Conservation (phyloP, 2,329 filamentous ascomycete genomes). For the Epichloe typhina region DNA sequence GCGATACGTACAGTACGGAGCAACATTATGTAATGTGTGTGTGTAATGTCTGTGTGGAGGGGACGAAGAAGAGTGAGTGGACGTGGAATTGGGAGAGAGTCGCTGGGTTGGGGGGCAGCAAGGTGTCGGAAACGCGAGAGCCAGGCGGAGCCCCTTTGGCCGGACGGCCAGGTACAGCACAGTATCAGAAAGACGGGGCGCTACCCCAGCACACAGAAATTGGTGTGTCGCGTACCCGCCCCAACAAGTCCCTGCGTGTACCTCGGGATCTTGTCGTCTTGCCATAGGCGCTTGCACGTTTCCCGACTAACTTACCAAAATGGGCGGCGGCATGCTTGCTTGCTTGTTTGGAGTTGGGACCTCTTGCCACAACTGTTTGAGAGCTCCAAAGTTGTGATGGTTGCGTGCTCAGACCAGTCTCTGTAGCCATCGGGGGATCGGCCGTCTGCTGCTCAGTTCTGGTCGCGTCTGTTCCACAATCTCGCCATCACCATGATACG, state of each 20-base stretch:
- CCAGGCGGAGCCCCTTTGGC: background rate
- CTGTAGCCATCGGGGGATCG: background rate
- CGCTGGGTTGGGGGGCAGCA: constrained; percentile 16
- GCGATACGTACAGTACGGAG: background rate
- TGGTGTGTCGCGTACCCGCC: constrained; percentile 25
- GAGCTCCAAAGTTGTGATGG: background rate
- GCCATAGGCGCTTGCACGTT: background rate
- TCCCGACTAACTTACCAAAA: no score
- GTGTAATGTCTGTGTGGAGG: background rate
- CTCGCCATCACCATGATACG: background rate
- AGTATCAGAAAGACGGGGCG: constrained; percentile 21
- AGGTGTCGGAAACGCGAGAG: constrained; percentile 5
- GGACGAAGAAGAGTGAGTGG: constrained; percentile 17
- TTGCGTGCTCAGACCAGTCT: background rate
- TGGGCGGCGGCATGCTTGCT: no score
- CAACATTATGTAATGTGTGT: background rate
- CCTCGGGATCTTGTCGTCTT: no score
- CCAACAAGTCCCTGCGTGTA: constrained; percentile 21
- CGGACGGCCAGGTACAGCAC: constrained; percentile 21
- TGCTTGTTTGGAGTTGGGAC: no score
- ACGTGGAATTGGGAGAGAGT: constrained; percentile 12
- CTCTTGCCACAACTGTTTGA: no score
- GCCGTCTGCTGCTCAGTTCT: background rate
- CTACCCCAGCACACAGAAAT: constrained; percentile 20
- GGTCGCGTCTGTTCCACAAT: background rate